These are phyloP conservation scores for Dalechampia spathulata DNA, from an alignment of 441 rosid species.

Conservation along the genomic window DNA sequence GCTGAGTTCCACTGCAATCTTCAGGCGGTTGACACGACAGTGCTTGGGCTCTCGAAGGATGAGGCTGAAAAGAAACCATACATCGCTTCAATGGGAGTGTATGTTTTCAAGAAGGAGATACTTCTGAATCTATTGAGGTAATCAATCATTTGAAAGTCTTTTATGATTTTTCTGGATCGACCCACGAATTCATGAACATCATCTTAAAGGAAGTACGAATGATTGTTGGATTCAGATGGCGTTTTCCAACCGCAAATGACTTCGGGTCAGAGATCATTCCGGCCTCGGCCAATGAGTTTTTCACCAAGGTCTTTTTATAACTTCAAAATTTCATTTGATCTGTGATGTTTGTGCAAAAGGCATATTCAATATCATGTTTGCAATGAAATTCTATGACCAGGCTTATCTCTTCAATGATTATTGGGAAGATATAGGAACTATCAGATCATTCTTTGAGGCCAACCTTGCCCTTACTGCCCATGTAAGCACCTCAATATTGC, in stretches of 20 bases:
- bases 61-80: constrained; percentile 86
- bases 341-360: not conserved
- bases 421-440: constrained; percentile 96
- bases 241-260: constrained; percentile 83
- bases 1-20: constrained; percentile 9
- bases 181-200: not conserved
- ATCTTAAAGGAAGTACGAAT: not conserved
- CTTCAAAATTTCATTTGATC: not conserved
- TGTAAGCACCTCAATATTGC: constrained; percentile 34
- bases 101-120: constrained; percentile 88
- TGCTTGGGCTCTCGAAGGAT: constrained; percentile 74
- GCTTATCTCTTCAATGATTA: constrained; percentile 90
- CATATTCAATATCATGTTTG: not conserved
- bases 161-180: constrained; percentile 57
- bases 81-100: constrained; percentile 97
- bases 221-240: constrained; percentile 59
- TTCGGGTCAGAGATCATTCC: constrained; percentile 65
- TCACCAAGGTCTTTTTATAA: constrained; percentile 32
- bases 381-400: constrained; percentile 29
- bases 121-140: constrained; percentile 87
- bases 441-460: constrained; percentile 89
- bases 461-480: constrained; percentile 89
- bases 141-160: not conserved
- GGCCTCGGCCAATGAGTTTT: constrained; percentile 76
- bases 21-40: constrained; percentile 84